Percentiles rank a stretch among this genome's conserved stretches.
Conservation (phyloP, 352 stramenopile genomes). For the Elongisporangium undulatum region DNA sequence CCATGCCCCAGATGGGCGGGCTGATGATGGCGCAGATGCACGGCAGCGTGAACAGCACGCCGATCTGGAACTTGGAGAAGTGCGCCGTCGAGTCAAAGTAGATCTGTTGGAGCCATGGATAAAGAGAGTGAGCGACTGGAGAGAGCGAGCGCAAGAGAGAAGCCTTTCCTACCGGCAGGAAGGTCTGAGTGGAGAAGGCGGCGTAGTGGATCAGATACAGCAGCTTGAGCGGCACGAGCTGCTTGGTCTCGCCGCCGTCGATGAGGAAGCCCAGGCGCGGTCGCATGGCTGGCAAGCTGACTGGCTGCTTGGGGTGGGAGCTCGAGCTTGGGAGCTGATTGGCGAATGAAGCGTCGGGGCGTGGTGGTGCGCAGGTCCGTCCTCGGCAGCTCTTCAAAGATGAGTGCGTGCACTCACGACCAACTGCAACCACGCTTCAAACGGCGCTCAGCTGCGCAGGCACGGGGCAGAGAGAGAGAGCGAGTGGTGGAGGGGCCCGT, state of each 20-base stretch:
- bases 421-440: background rate
- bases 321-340: background rate
- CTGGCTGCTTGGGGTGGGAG: background rate
- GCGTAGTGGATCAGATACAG: conserved; percentile 66
- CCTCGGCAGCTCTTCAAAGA: background rate
- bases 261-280: conserved; percentile 43
- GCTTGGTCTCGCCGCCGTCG: conserved; percentile 52
- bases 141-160: conserved; percentile 2
- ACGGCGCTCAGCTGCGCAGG: background rate
- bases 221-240: conserved; percentile 67
- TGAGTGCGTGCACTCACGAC: background rate
- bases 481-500: background rate
- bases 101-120: conserved; percentile 15
- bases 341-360: background rate
- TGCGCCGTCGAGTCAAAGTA: conserved; percentile 47
- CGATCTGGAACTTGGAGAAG: conserved; percentile 78
- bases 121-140: background rate
- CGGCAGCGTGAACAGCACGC: conserved; percentile 55
- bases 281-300: conserved; percentile 19
- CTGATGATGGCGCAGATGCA: conserved; percentile 69
- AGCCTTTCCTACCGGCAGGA: conserved; percentile 35
- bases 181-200: conserved; percentile 66
- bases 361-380: background rate
- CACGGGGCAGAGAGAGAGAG: background rate
- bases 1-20: conserved; percentile 59